Conservation (phyloP, 768 basidiomycete genomes). For the Rhodocollybia butyracea region DNA sequence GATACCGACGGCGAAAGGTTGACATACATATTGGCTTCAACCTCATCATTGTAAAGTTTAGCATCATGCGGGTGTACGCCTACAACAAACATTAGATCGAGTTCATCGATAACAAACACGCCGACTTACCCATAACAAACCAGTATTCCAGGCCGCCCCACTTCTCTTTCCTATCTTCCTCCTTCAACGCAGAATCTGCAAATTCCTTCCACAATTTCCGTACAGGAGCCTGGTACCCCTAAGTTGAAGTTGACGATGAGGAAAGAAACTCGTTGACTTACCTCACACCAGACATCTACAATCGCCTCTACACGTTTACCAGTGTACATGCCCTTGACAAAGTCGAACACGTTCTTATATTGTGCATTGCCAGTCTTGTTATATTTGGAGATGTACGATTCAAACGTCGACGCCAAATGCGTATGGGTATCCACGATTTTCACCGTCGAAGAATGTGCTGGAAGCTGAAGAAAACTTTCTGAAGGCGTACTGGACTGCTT, state of each 20-base stretch:
- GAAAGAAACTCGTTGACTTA: too few relatives aligned
- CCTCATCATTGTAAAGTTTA: conserved; percentile 57
- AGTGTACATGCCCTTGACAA: conserved; percentile 59
- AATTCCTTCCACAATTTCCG: conserved; percentile 60
- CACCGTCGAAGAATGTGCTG: conserved; percentile 30
- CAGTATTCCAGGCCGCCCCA: conserved; percentile 78
- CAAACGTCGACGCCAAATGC: conserved; percentile 74
- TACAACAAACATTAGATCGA: conserved; percentile 20
- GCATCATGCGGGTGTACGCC: conserved; percentile 84
- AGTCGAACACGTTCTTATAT: conserved; percentile 59
- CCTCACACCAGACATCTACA: conserved; percentile 90
- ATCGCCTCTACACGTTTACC: conserved; percentile 59
- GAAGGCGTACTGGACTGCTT: background rate
- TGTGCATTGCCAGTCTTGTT: conserved; percentile 29
- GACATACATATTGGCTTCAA: conserved; percentile 67
- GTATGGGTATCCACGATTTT: conserved; percentile 82
- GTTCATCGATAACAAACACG: background rate
- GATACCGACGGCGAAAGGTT: background rate
- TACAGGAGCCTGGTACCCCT: too few relatives aligned
- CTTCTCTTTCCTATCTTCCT: conserved; percentile 39
- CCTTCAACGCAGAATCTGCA: conserved; percentile 64
- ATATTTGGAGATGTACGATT: conserved; percentile 60
- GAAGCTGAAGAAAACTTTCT: conserved; percentile 12
- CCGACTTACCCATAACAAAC: conserved; percentile 72
- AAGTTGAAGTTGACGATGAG: too few relatives aligned